Evolutionary conservation across 2,329 filamentous ascomycete species (phyloP).

Genomic region (Neonectria hederae): DNA sequence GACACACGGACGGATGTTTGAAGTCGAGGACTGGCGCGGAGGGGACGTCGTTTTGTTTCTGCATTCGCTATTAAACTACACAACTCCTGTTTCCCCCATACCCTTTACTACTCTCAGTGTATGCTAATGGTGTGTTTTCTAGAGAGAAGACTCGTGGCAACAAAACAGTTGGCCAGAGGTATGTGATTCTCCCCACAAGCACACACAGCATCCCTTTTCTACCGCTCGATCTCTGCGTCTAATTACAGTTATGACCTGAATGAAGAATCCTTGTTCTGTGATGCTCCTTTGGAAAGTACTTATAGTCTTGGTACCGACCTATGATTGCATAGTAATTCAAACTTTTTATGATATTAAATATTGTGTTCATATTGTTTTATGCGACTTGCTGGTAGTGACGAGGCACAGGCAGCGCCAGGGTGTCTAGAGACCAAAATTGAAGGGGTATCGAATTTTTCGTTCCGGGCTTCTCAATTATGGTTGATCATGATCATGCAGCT

Average conservation of each 20-base stretch:
- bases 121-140: slow-evolving; percentile 35
- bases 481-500: slow-evolving; percentile 40
- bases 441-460: slow-evolving; percentile 46
- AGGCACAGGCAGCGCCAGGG: background rate
- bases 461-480: slow-evolving; percentile 36
- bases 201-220: background rate
- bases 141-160: slow-evolving; percentile 29
- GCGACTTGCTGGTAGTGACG: background rate
- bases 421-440: slow-evolving; percentile 23
- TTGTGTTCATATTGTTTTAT: background rate
- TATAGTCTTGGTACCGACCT: background rate
- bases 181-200: slow-evolving; percentile 30
- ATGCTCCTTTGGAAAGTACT: background rate
- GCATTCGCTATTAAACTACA: slow-evolving; percentile 37
- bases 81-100: slow-evolving; percentile 24
- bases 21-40: slow-evolving; percentile 28
- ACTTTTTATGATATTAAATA: background rate
- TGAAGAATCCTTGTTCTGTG: background rate
- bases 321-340: background rate
- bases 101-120: slow-evolving; percentile 29
- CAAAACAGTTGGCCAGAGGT: slow-evolving; percentile 35
- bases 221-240: background rate
- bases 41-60: slow-evolving; percentile 21
- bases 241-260: background rate
- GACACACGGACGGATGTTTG: slow-evolving; percentile 25